Base-by-base conservation (phyloP, 2,329 filamentous ascomycete species). In the Calonectria leucothoes region DNA sequence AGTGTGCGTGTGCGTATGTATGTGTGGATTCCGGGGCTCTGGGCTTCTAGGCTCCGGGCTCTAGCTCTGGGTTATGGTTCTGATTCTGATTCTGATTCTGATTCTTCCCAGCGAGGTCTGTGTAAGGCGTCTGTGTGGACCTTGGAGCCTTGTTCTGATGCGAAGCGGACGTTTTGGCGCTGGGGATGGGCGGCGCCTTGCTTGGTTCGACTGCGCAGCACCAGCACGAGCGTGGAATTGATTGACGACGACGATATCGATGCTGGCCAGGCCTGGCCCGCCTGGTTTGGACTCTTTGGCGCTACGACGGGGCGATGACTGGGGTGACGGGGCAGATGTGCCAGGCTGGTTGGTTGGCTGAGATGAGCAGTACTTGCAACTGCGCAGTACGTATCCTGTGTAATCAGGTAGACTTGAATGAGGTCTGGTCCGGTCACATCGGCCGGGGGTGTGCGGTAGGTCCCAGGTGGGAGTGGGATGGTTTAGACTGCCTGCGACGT, bases 141-240 rank as follows among this genome's bases (percentile, higher is more conserved):
- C 27, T 39, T 25, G 33, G 33, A 33, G 55, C 55, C 33, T 61
- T 61, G 55, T 33, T 39, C 29, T 57, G 70, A 66, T 66, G 70
- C 31, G 70, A 64, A 72, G 57, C 63, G 65, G 65, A 45, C 51
- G 65, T 67, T 63, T 52, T 52, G 55, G 67, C 49, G 57, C 55
- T 68, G 65, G 65, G 39, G 64, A 55, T 35, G 65, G 49, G 39
- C 66, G 74, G 74, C 66, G 66, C 72, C 68, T 72, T 67, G 61
- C 45, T 66, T 55, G 65, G 51, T 69, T 59, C 52, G 63, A 45
- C 45, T 20, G 65, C 48, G 48, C 70, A 57, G 57, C 69, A 42
- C 52, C 59, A 64, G 64, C 71, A 74, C 74, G 75, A 70, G 69
- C 57, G 73, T 76, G 75, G 75, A 73, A 78, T 76, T 70, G 75